Conservation (phyloP, 805 yeast species). For the Maudiozyma bulderi region DNA sequence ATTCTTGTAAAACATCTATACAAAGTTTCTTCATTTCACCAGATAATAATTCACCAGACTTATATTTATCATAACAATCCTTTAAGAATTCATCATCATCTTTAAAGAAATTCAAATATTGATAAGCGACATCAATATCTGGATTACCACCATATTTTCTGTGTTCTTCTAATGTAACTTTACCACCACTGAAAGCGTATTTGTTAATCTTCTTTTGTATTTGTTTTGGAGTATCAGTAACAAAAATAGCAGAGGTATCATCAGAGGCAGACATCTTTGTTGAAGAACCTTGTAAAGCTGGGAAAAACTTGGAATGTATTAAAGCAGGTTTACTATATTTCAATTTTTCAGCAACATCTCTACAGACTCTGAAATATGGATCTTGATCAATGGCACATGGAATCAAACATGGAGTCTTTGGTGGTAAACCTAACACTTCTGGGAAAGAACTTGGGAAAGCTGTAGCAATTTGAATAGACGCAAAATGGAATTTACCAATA, state of each 20-base stretch:
- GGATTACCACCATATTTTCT: slow-evolving; percentile 86
- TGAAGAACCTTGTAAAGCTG: slow-evolving; percentile 92
- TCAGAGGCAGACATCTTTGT: slow-evolving; percentile 96
- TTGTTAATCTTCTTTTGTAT: slow-evolving; percentile 91
- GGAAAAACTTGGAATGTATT: slow-evolving; percentile 92
- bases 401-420: slow-evolving; percentile 89
- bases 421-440: slow-evolving; percentile 73
- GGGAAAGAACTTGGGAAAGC: slow-evolving; percentile 96
- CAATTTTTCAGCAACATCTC: slow-evolving; percentile 94
- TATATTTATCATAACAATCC: slow-evolving; percentile 54
- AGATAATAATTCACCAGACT: slow-evolving; percentile 70
- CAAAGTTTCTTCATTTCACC: slow-evolving; percentile 91
- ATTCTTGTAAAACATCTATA: slow-evolving; percentile 68
- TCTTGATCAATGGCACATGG: slow-evolving; percentile 99
- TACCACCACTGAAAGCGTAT: slow-evolving; percentile 94
- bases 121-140: slow-evolving; percentile 91
- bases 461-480: slow-evolving; percentile 91
- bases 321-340: slow-evolving; percentile 85
- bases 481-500: slow-evolving; percentile 91
- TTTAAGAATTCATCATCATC: slow-evolving; percentile 78
- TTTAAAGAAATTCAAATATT: slow-evolving; percentile 79
- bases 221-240: slow-evolving; percentile 90
- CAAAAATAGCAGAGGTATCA: slow-evolving; percentile 81
- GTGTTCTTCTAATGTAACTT: slow-evolving; percentile 80
- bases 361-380: slow-evolving; percentile 93